Conservation (phyloP, 2,329 filamentous ascomycete genomes). For the Fusarium pseudocircinatum region DNA sequence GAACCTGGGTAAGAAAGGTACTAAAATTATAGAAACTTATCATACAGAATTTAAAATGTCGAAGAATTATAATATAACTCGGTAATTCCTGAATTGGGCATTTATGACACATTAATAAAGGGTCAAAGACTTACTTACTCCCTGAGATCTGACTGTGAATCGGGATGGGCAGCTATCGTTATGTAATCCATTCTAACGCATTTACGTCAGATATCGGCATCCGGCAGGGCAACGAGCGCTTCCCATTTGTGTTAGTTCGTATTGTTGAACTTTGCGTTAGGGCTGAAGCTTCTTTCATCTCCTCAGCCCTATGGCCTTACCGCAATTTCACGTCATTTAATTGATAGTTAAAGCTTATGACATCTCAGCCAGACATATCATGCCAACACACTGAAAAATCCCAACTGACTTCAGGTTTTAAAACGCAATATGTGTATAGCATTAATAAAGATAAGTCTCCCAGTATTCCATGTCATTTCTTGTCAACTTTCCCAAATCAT, state of each 20-base stretch:
- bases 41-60: background rate
- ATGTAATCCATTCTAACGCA: background rate
- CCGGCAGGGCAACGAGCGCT: background rate
- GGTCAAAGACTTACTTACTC: background rate
- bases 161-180: background rate
- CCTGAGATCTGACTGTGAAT: background rate
- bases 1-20: background rate
- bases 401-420: background rate
- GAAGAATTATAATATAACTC: accelerated
- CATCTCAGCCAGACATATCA: background rate
- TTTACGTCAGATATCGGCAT: background rate
- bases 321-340: background rate
- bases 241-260: background rate
- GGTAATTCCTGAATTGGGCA: background rate
- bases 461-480: background rate
- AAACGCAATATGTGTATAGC: background rate
- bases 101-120: accelerated
- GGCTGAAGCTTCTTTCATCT: background rate
- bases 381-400: background rate
- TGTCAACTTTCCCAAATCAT: background rate
- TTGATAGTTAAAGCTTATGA: background rate
- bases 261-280: background rate
- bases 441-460: background rate
- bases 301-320: background rate
- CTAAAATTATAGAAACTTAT: background rate